Base-by-base conservation (phyloP, 768 basidiomycete genomes). In the Megacollybia marginata region DNA sequence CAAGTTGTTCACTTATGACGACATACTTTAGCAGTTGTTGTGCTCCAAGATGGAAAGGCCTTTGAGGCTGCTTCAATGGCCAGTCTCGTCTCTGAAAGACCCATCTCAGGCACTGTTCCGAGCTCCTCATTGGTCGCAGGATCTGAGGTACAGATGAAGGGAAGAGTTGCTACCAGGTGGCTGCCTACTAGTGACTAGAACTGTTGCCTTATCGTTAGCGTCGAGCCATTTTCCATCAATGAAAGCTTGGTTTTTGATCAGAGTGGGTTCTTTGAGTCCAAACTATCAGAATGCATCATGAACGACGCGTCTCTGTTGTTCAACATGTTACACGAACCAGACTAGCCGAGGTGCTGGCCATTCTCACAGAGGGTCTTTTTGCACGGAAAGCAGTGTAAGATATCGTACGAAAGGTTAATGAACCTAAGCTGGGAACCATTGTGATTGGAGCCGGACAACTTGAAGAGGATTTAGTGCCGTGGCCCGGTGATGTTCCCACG, bases 91-190 rank as follows among this genome's bases (percentile, higher is more conserved):
- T 97, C 92, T 23, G 74, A 74, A 42, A 89, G 61, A 9, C 85
- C 88, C 85, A 96, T 89, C 61, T 98, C 95, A 4, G 93, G 90
- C 23, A 94, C 75, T 1, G 79, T 83, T 12, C 93, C 95, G 42
- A 97, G 78, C 51, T 80, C 79, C 55, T 93, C 80, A 38, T 78
- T 78, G 4, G 85, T 95, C 6, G 92, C 90, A 31, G 95, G 95
- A 70, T 97, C 94, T 95, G 51, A 11, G 40, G 16, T 10, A 1
- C 44, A 23, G 19, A 40, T 32, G 45, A 42, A 44, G 46, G 10
- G 33, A 13, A 7, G 20, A 18, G 23, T 28, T 28, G 23, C 23
- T 6, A 28, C 23, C 4, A 28, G 23, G 6, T 28, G 23, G 23
- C 23, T 28, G 23, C 23, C 52, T 62, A 94, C 93, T 92, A 43